Percentiles rank a stretch among this genome's conserved stretches.
Conservation (phyloP, 768 basidiomycete genomes). For the Tylopilus cervinicoccineus region DNA sequence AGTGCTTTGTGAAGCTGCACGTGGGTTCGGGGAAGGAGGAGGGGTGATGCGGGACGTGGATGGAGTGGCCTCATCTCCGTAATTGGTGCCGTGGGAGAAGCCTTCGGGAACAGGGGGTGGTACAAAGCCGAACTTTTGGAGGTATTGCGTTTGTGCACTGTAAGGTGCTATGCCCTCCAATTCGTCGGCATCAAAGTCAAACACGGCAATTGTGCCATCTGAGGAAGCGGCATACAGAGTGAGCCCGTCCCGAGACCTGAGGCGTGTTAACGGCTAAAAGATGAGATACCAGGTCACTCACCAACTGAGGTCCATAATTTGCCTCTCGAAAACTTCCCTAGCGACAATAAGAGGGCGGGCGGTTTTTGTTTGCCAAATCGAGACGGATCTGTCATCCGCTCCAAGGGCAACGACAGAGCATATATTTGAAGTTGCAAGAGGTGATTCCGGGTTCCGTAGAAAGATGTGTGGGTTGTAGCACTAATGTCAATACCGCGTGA, state of each 20-base stretch:
- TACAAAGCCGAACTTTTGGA: conserved; percentile 76
- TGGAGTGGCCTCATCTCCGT: conserved; percentile 19
- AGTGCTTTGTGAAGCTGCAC: conserved; percentile 28
- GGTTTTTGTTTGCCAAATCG: conserved; percentile 94
- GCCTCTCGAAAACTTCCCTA: conserved; percentile 90
- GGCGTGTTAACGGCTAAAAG: conserved; percentile 5
- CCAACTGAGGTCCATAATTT: conserved; percentile 96
- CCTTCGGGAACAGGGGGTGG: conserved; percentile 66
- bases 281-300: conserved; percentile 34
- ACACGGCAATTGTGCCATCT: conserved; percentile 90
- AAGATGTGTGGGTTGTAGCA: conserved; percentile 95
- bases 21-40: conserved; percentile 44
- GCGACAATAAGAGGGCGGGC: conserved; percentile 90
- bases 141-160: conserved; percentile 71
- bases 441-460: conserved; percentile 62
- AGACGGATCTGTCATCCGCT: conserved; percentile 89
- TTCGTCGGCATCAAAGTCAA: conserved; percentile 78
- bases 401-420: conserved; percentile 92
- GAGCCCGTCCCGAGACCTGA: conserved; percentile 89
- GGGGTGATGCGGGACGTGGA: conserved; percentile 38
- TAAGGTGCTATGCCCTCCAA: conserved; percentile 77
- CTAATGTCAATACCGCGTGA: conserved; percentile 9
- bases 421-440: conserved; percentile 76
- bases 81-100: conserved; percentile 51
- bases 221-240: conserved; percentile 93